Conservation (phyloP, 257 asterid genomes). For the Salvia miltiorrhiza region DNA sequence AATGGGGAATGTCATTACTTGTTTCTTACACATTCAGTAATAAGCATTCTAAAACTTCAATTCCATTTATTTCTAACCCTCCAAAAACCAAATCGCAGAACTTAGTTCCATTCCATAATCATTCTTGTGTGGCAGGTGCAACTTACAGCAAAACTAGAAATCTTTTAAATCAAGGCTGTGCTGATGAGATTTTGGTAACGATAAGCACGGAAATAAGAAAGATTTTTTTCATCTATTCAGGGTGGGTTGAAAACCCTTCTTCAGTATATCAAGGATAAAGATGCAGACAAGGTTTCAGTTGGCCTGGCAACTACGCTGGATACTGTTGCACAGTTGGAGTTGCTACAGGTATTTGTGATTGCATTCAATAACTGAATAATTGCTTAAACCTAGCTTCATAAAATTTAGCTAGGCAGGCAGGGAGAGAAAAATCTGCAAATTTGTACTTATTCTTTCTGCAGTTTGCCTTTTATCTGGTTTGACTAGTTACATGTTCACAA, state of each 20-base stretch:
- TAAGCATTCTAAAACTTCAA: not conserved
- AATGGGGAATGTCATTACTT: not conserved
- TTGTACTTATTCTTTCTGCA: not conserved
- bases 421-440: not conserved
- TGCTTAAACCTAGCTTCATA: constrained; percentile 3
- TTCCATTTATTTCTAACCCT: not conserved
- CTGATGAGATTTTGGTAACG: constrained; percentile 4
- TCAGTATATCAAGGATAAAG: constrained; percentile 66
- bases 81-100: not conserved
- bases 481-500: constrained; percentile 30
- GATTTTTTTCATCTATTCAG: constrained; percentile 36
- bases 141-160: not conserved
- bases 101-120: not conserved
- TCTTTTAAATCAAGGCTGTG: not conserved
- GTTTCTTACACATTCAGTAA: not conserved
- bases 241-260: constrained; percentile 84
- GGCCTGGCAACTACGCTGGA: constrained; percentile 83
- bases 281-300: constrained; percentile 77
- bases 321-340: constrained; percentile 79
- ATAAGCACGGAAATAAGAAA: not conserved
- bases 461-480: constrained; percentile 17
- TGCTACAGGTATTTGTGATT: constrained; percentile 69
- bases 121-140: not conserved
- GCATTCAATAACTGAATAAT: constrained; percentile 10
- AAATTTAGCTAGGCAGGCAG: constrained; percentile 2